These are phyloP conservation scores for Ministeria vibrans DNA, from an alignment of 78 protist species.

Conservation along the genomic window DNA sequence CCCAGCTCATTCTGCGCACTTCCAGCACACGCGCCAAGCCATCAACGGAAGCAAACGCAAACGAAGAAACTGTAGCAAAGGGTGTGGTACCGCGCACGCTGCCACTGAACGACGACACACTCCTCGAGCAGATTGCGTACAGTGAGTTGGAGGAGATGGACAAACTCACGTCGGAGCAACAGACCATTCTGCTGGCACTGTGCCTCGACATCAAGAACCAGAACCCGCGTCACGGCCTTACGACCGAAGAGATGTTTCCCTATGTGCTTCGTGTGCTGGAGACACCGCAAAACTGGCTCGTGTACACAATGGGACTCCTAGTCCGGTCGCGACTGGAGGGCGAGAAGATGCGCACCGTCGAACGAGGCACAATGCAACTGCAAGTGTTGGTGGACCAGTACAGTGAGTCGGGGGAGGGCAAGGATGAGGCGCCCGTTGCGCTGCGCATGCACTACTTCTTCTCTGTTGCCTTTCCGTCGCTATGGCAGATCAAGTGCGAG, in stretches of 20 bases:
- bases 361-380: slow-evolving; percentile 22
- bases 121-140: slow-evolving; percentile 38
- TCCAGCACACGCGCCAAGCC: background rate
- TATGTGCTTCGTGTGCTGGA: slow-evolving; percentile 29
- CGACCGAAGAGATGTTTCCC: slow-evolving; percentile 61
- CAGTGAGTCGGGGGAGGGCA: slow-evolving; percentile 23
- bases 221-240: slow-evolving; percentile 44
- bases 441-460: slow-evolving; percentile 25
- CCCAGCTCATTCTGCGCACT: slow-evolving; percentile 52
- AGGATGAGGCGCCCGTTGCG: slow-evolving; percentile 11
- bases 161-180: background rate
- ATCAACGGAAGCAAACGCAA: background rate
- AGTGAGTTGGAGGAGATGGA: background rate
- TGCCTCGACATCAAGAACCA: slow-evolving; percentile 29
- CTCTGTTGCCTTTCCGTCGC: slow-evolving; percentile 33
- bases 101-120: slow-evolving; percentile 20
- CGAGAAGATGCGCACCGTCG: slow-evolving; percentile 1
- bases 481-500: slow-evolving; percentile 42
- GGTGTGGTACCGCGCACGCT: slow-evolving; percentile 19
- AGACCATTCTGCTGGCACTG: background rate
- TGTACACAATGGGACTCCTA: slow-evolving; percentile 63
- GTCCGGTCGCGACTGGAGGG: slow-evolving; percentile 56
- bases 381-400: slow-evolving; percentile 69
- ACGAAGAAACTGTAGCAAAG: background rate
- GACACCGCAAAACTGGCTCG: slow-evolving; percentile 57